phyloP scores from a whole-genome alignment of 257 asterid species.

The Lavandula angustifolia region DNA sequence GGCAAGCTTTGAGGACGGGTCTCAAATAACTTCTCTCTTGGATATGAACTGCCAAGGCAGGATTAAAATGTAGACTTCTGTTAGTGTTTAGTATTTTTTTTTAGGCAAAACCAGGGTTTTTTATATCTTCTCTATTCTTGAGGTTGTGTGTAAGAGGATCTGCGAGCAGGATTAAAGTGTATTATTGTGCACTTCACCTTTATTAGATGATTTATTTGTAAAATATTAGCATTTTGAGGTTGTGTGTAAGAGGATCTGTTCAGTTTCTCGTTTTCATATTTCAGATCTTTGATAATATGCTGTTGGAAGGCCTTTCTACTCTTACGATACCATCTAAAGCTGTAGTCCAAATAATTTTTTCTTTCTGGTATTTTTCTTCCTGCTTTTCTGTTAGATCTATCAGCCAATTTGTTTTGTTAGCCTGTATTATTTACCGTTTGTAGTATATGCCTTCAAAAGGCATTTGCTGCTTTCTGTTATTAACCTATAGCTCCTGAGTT shows the following conservation, averaged over 20 bases:
- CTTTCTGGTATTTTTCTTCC: too few species aligned
- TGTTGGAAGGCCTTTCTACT: background rate
- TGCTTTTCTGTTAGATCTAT: too few species aligned
- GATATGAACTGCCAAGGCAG: conserved; percentile 18
- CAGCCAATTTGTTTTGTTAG: too few species aligned
- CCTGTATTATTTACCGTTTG: too few species aligned
- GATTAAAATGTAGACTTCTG: background rate
- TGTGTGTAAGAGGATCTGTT: background rate
- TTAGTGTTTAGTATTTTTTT: background rate
- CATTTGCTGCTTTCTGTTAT: background rate
- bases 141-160: too few species aligned
- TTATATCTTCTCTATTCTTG: conserved; percentile 5
- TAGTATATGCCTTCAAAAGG: background rate
- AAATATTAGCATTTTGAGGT: background rate
- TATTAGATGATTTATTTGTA: conserved; percentile 7
- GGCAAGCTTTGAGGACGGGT: background rate
- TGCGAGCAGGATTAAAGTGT: background rate
- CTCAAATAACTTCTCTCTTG: background rate
- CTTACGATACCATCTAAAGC: too few species aligned
- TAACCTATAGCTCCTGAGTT: background rate
- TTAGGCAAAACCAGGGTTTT: background rate
- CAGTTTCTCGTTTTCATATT: background rate
- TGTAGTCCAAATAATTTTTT: too few species aligned
- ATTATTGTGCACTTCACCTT: background rate
- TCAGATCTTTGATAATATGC: background rate